Percentiles rank a stretch among this genome's conserved stretches.
Conservation (phyloP, 2,329 filamentous ascomycete genomes). For the Penicillium sp. region DNA sequence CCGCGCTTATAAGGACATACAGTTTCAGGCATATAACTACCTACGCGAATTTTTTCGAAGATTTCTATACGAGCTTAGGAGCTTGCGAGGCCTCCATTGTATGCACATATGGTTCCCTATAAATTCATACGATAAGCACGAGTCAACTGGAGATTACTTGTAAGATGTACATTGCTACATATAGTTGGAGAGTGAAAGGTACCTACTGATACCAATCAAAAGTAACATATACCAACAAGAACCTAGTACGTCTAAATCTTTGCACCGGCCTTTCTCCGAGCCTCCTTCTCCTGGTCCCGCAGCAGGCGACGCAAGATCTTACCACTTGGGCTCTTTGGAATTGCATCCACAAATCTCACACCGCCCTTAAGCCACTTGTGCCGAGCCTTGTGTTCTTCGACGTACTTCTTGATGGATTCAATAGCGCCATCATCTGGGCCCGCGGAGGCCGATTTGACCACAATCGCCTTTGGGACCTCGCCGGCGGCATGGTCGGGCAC, state of each 20-base stretch:
- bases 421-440: conserved; percentile 47
- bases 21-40: too few species aligned
- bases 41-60: too few species aligned
- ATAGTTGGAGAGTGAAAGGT: too few species aligned
- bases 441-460: conserved; percentile 54
- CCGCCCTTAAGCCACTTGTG: conserved; percentile 61
- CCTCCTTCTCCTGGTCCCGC: conserved; percentile 68
- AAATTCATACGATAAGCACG: background rate
- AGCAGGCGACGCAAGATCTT: conserved; percentile 61
- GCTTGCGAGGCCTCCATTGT: too few species aligned
- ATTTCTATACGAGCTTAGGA: too few species aligned
- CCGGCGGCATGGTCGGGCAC: conserved; percentile 60
- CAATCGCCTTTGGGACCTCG: conserved; percentile 60
- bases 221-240: background rate
- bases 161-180: background rate
- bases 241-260: conserved; percentile 53
- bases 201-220: background rate
- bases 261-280: conserved; percentile 57
- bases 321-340: conserved; percentile 59
- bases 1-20: too few species aligned
- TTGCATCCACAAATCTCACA: conserved; percentile 52
- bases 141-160: background rate
- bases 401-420: conserved; percentile 52
- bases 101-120: background rate
- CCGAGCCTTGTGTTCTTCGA: conserved; percentile 56